Percentiles rank a stretch among this genome's conserved stretches.
Evolutionary conservation across 805 yeast species (phyloP).

Genomic region (Starmerella kuoi): DNA sequence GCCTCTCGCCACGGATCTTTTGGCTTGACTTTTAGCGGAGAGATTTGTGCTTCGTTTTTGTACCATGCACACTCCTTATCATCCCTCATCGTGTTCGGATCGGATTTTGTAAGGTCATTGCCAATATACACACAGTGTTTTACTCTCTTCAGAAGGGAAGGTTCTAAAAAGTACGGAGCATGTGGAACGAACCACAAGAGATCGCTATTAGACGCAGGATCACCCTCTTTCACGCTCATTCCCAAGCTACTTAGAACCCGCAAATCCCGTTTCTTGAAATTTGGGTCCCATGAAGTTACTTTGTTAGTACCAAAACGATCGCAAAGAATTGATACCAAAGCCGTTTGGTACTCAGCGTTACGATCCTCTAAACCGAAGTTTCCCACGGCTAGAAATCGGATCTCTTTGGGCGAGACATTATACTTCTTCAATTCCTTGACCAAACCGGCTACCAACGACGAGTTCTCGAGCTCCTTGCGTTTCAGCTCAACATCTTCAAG

Average conservation of each 20-base stretch:
- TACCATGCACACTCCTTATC: neutral
- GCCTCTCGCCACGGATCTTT: conserved; percentile 12
- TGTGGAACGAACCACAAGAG: conserved; percentile 16
- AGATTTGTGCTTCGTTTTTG: neutral
- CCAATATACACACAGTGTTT: conserved; percentile 10
- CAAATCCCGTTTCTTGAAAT: conserved; percentile 9
- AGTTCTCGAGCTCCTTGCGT: conserved; percentile 2
- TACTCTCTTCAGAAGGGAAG: conserved; percentile 8
- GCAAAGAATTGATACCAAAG: conserved; percentile 6
- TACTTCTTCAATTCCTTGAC: neutral
- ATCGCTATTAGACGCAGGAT: conserved; percentile 1
- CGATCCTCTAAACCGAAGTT: conserved; percentile 6
- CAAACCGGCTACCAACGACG: conserved; percentile 5
- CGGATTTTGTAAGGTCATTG: conserved; percentile 7
- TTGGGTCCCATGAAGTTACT: conserved; percentile 17
- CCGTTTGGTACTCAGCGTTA: conserved; percentile 14
- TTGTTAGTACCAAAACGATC: conserved; percentile 1
- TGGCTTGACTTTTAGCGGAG: conserved; percentile 13
- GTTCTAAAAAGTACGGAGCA: conserved; percentile 17
- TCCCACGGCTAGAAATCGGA: conserved; percentile 13
- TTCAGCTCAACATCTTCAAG: conserved; percentile 1
- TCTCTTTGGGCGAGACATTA: neutral
- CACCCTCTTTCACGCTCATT: conserved; percentile 7
- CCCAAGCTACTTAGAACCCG: conserved; percentile 5
- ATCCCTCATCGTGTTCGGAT: conserved; percentile 8